Evolutionary conservation across 352 stramenopile species (phyloP).

Genomic region (Pythium aristosporum): DNA sequence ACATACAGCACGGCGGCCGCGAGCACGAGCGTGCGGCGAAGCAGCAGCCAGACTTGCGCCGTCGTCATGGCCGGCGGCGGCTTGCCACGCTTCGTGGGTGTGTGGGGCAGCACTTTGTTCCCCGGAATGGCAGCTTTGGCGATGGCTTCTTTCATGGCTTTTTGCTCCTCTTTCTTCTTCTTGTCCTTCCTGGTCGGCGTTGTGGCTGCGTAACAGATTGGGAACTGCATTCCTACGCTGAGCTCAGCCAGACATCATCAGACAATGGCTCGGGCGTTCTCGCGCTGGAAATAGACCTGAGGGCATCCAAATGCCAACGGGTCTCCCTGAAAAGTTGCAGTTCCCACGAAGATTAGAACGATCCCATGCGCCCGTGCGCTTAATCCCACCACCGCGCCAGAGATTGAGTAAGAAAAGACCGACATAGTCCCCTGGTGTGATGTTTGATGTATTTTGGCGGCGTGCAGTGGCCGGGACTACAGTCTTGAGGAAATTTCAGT

Average conservation of each 20-base stretch:
- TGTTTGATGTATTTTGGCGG: too few species aligned
- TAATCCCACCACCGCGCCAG: too few species aligned
- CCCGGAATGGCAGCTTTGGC: background rate
- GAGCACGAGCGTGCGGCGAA: constrained; percentile 13
- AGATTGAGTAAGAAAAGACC: too few species aligned
- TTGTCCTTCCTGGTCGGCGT: background rate
- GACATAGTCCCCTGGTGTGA: too few species aligned
- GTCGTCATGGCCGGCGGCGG: background rate
- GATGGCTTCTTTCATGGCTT: constrained; percentile 17
- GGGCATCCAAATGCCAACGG: background rate
- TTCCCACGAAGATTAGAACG: too few species aligned
- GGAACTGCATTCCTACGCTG: background rate
- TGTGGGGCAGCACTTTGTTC: constrained; percentile 18
- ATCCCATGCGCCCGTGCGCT: too few species aligned
- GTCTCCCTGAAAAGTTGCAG: too few species aligned
- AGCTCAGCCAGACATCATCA: background rate
- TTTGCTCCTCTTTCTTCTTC: background rate
- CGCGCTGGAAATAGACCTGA: background rate
- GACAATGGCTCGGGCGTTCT: too few species aligned
- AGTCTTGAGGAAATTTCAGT: too few species aligned
- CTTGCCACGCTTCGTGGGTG: background rate
- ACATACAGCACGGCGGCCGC: constrained; percentile 14
- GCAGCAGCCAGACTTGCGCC: constrained; percentile 12
- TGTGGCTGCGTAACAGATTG: background rate
- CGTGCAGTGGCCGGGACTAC: too few species aligned